Evolutionary conservation across 2,329 filamentous ascomycete species (phyloP).

Genomic region (Colletotrichum sp.): DNA sequence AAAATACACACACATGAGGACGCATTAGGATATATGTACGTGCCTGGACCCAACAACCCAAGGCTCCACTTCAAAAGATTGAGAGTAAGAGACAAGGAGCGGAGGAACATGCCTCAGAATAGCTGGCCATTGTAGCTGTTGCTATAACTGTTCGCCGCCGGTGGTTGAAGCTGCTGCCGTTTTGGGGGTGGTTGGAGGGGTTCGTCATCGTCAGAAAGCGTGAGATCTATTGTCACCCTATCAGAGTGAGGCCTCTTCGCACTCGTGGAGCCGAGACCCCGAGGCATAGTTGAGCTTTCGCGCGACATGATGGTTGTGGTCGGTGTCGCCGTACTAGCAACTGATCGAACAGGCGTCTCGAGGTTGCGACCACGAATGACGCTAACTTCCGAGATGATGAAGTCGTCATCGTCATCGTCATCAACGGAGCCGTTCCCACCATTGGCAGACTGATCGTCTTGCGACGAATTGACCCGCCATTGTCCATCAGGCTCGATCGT

Average conservation of each 20-base stretch:
- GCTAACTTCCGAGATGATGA: conserved; percentile 52
- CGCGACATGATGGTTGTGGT: conserved; percentile 38
- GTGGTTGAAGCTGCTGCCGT: conserved; percentile 40
- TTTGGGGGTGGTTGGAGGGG: conserved; percentile 55
- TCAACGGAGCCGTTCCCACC: conserved; percentile 31
- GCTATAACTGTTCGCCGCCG: conserved; percentile 1
- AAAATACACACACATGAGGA: conserved; percentile 3
- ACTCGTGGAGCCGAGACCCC: conserved; percentile 38
- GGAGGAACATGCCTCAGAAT: not conserved
- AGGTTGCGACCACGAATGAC: conserved; percentile 35
- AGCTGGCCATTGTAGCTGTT: conserved; percentile 6
- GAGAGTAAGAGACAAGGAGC: not conserved
- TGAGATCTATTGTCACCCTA: conserved; percentile 59
- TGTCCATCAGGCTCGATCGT: conserved; percentile 86
- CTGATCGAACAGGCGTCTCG: conserved; percentile 40
- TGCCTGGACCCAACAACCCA: not conserved
- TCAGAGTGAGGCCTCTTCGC: conserved; percentile 55
- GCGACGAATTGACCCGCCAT: conserved; percentile 62
- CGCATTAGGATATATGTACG: conserved; percentile 6
- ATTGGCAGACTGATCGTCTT: conserved; percentile 29
- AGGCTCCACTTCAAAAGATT: not conserved
- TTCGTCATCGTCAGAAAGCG: conserved; percentile 59
- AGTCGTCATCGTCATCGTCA: conserved; percentile 48
- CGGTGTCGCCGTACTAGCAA: conserved; percentile 41
- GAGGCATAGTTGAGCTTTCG: conserved; percentile 40